phyloP scores from a whole-genome alignment of 495 filamentous ascomycete species.

The Cercophora sp. region DNA sequence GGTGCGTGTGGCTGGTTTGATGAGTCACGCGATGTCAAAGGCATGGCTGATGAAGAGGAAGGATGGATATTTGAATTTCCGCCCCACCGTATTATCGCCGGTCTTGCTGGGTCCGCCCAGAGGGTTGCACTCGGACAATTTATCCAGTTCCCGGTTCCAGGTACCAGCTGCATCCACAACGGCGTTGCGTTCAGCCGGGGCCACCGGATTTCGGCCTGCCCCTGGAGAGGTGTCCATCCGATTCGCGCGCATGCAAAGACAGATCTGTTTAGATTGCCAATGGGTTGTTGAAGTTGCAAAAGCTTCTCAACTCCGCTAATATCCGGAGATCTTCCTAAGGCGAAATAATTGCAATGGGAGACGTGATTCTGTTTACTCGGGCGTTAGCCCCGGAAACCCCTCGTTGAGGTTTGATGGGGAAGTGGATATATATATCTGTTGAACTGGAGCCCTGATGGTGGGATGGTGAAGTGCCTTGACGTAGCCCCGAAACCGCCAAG shows the following conservation, averaged over 20 bases:
- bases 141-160: not conserved
- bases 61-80: not conserved
- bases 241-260: not conserved
- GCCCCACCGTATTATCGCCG: not conserved
- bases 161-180: not conserved
- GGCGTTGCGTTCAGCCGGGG: not conserved
- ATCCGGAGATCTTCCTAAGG: not conserved
- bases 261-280: not conserved
- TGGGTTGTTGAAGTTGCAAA: not conserved
- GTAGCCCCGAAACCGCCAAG: not conserved
- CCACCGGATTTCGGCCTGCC: not conserved
- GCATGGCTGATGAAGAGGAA: not conserved
- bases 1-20: too few relatives aligned
- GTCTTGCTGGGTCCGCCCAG: not conserved
- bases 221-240: not conserved
- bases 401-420: not conserved
- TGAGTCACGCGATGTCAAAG: too few relatives aligned
- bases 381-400: not conserved
- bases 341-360: not conserved
- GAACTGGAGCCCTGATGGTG: not conserved
- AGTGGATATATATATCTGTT: not conserved
- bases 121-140: not conserved
- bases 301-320: not conserved
- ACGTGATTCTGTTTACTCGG: not conserved
- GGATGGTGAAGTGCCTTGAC: not conserved